Base-by-base conservation (phyloP, 2,329 filamentous ascomycete genomes). In the Aspergillus sclerotialis region DNA sequence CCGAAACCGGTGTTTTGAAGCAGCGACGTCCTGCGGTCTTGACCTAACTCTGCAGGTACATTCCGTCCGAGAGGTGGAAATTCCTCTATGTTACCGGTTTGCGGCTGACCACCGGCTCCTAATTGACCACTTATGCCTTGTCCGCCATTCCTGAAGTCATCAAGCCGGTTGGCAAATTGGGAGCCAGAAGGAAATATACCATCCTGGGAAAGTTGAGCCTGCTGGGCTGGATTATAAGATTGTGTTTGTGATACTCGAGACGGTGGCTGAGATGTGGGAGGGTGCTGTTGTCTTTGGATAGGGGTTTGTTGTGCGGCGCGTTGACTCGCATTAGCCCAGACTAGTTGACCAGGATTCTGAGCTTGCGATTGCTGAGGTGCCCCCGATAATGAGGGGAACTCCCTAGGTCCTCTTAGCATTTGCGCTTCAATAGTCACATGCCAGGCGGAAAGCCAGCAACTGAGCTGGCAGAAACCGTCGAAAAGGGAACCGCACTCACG, bases 301-400 rank as follows among this genome's bases (percentile, higher is more conserved):
- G 69, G 69, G 24, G 66, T 71, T 41, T 73, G 70, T 41, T 72
- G 70, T 32, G 68, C 59, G 30, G 64, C 63, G 47, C 72, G 71
- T 48, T 76, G 68, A 37, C 68, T 72, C 14, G 71, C 69, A 48
- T 75, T 77, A 43, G 72, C 73, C 72, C 72, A 73, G 51, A 75
- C 66, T 46, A 72, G 60, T 60, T 73, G 67, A 30, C 68, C 61
- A 31, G 68, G 69, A 38, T 68, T 73, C 44, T 72, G 60, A 26
- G 62, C 52, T 36, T 69, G 71, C 36, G 73, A 68, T 44, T 72
- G 64, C 51, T 76, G 73, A 19, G 74, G 67, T 12, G 69, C 67
- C 37, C 73, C 72, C 28, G 75, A 77, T 47, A 80, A 60, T 8
- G 73, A 76, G 30, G 76, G 76, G 37, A 80, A 80, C 52, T 80